phyloP scores from a whole-genome alignment of 164 flowering plant species.

The Echeveria elegans region DNA sequence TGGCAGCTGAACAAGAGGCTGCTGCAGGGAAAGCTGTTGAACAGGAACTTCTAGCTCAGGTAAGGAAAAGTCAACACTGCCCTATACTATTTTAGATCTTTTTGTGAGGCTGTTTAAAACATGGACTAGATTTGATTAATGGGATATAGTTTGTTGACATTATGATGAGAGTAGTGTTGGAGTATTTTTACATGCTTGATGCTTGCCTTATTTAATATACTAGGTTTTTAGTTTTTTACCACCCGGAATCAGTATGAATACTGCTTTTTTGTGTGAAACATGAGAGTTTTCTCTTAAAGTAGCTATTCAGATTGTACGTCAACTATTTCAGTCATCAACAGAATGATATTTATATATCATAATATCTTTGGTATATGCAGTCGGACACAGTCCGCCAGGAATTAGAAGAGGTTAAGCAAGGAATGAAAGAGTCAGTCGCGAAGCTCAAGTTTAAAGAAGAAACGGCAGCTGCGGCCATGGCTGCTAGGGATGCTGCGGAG shows the following conservation, averaged over 20 bases:
- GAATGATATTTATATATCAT: background rate
- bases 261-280: no score
- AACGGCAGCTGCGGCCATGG: conserved; percentile 91
- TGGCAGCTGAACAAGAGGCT: conserved; percentile 96
- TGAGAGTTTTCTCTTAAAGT: no score
- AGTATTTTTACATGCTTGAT: background rate
- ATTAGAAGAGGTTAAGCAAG: conserved; percentile 72
- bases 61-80: conserved; percentile 16
- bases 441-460: conserved; percentile 92
- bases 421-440: conserved; percentile 58
- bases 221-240: no score
- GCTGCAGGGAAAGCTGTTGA: conserved; percentile 89
- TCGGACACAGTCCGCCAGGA: conserved; percentile 53
- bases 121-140: background rate
- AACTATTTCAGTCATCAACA: background rate
- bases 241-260: no score
- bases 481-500: conserved; percentile 90
- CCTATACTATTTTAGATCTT: background rate
- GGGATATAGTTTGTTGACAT: background rate
- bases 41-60: conserved; percentile 68
- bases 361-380: conserved; percentile 32
- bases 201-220: no score
- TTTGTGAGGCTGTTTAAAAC: background rate
- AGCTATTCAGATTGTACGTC: background rate
- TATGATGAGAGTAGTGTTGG: background rate